Evolutionary conservation across 2,329 filamentous ascomycete genomes (phyloP).

Genomic region (Colletotrichum limetticola): DNA sequence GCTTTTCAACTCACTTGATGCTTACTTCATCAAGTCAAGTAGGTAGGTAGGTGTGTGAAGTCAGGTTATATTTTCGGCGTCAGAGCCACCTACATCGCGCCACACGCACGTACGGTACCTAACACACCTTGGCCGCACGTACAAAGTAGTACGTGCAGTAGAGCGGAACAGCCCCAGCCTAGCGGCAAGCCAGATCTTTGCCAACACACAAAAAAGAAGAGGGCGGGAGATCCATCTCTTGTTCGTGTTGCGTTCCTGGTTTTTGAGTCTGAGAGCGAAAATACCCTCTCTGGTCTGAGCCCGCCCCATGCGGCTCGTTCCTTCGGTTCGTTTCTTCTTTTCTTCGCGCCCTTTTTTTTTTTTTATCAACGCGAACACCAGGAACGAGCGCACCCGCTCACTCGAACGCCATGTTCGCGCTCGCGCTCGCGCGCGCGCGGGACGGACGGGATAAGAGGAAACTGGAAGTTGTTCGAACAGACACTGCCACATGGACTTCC

Average conservation of each 20-base stretch:
- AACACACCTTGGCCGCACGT: neutral
- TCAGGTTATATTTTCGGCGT: neutral
- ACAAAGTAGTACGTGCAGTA: conserved; percentile 13
- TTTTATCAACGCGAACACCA: neutral
- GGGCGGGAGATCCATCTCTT: neutral
- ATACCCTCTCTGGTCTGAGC: neutral
- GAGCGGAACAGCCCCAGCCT: neutral
- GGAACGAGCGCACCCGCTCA: neutral
- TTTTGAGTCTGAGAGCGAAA: neutral
- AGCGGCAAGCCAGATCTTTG: neutral
- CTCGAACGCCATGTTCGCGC: neutral
- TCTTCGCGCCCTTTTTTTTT: neutral
- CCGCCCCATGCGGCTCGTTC: neutral
- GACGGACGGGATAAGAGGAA: neutral
- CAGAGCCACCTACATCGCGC: neutral
- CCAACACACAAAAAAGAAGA: too few relatives aligned
- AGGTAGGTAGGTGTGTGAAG: neutral
- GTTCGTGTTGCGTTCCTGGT: neutral
- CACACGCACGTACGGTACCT: too few relatives aligned
- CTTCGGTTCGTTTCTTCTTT: neutral
- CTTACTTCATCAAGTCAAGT: neutral
- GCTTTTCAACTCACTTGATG: neutral
- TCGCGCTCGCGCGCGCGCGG: too few relatives aligned
- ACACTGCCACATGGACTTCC: conserved; percentile 1
- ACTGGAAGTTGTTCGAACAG: neutral